Conservation (phyloP, 2,329 filamentous ascomycete species). For the Aspergillus costaricaensis region DNA sequence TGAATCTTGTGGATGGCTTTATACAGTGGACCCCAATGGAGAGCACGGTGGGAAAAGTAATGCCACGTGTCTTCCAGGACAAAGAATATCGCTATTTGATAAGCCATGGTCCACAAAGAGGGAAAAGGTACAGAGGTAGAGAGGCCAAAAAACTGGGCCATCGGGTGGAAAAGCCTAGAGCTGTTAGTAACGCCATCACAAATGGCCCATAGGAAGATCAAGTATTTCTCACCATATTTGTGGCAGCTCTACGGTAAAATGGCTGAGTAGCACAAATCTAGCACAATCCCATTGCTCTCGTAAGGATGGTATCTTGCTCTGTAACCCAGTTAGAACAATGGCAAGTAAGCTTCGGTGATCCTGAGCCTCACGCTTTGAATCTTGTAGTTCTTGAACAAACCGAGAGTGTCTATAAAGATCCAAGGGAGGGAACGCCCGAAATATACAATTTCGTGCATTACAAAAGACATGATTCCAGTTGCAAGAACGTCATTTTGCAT, state of each 20-base stretch:
- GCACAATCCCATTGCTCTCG: slow-evolving; percentile 95
- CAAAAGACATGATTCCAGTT: slow-evolving; percentile 95
- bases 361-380: slow-evolving; percentile 73
- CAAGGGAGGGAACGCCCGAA: slow-evolving; percentile 89
- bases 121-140: slow-evolving; percentile 89
- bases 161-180: slow-evolving; percentile 83
- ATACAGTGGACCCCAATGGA: slow-evolving; percentile 96
- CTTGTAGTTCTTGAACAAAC: slow-evolving; percentile 90
- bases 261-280: slow-evolving; percentile 84
- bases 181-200: slow-evolving; percentile 9
- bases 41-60: slow-evolving; percentile 90
- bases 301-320: slow-evolving; percentile 85
- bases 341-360: neutral
- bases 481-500: slow-evolving; percentile 98
- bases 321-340: slow-evolving; percentile 8
- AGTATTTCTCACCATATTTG: slow-evolving; percentile 75
- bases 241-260: slow-evolving; percentile 96
- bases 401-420: slow-evolving; percentile 87
- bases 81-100: slow-evolving; percentile 93
- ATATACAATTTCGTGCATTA: slow-evolving; percentile 92
- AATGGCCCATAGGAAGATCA: neutral
- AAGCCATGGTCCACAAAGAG: slow-evolving; percentile 77
- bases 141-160: slow-evolving; percentile 90
- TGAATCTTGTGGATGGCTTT: slow-evolving; percentile 98
- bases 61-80: slow-evolving; percentile 96